phyloP scores from a whole-genome alignment of 805 yeast genomes.

The Wickerhamiella cacticola region DNA sequence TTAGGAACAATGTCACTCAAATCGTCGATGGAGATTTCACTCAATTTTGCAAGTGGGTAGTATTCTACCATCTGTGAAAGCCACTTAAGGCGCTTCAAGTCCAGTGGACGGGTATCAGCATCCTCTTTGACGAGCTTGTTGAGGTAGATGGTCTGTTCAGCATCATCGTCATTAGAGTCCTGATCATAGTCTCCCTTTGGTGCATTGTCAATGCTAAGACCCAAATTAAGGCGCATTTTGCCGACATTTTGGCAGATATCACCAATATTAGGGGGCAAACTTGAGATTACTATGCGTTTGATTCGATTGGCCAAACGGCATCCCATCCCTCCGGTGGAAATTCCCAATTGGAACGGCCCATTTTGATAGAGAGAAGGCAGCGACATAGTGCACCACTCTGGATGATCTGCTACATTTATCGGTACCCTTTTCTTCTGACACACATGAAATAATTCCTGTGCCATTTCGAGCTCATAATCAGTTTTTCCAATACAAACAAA shows the following conservation, averaged over 20 bases:
- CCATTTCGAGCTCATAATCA: slow-evolving; percentile 19
- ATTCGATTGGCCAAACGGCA: slow-evolving; percentile 74
- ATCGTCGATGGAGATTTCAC: slow-evolving; percentile 47
- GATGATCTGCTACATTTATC: slow-evolving; percentile 62
- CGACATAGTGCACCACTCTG: slow-evolving; percentile 63
- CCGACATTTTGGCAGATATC: slow-evolving; percentile 61
- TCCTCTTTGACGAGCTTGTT: slow-evolving; percentile 40
- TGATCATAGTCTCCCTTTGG: slow-evolving; percentile 1
- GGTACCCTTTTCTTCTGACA: slow-evolving; percentile 66
- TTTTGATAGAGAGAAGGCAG: slow-evolving; percentile 56
- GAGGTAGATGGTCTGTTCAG: slow-evolving; percentile 45
- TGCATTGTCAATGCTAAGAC: slow-evolving; percentile 20
- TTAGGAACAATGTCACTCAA: slow-evolving; percentile 35
- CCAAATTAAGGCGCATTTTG: slow-evolving; percentile 43
- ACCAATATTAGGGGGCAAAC: slow-evolving; percentile 60
- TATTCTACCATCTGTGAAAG: slow-evolving; percentile 82
- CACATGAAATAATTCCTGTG: slow-evolving; percentile 34
- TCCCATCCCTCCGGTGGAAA: slow-evolving; percentile 80
- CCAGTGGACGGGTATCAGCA: slow-evolving; percentile 1
- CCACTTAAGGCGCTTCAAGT: slow-evolving; percentile 61
- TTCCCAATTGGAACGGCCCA: slow-evolving; percentile 69
- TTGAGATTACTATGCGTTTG: slow-evolving; percentile 50
- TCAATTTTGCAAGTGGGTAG: slow-evolving; percentile 60
- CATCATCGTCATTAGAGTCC: slow-evolving; percentile 44
- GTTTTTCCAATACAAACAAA: slow-evolving; percentile 37